phyloP scores from a whole-genome alignment of 768 basidiomycete species.

The Russula olivacea region DNA sequence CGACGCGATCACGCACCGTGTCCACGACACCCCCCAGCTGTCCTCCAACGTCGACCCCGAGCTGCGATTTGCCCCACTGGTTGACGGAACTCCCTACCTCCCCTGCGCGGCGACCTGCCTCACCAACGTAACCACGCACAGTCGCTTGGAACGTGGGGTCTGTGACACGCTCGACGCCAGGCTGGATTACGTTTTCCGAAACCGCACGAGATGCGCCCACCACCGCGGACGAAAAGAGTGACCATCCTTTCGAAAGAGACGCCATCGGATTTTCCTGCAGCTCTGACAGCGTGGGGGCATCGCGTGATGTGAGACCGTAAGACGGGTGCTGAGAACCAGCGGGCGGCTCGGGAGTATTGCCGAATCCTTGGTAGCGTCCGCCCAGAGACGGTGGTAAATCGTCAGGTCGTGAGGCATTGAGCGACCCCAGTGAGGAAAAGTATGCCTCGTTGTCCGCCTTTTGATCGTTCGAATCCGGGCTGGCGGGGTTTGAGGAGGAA shows the following conservation, averaged over 20 bases:
- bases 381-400: slow-evolving; percentile 91
- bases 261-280: slow-evolving; percentile 81
- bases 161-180: slow-evolving; percentile 71
- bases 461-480: slow-evolving; percentile 46
- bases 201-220: slow-evolving; percentile 73
- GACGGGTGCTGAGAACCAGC: slow-evolving; percentile 54
- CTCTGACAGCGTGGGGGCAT: slow-evolving; percentile 72
- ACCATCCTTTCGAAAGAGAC: slow-evolving; percentile 93
- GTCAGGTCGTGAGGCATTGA: slow-evolving; percentile 71
- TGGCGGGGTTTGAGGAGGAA: slow-evolving; percentile 36
- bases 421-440: slow-evolving; percentile 75
- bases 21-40: slow-evolving; percentile 66
- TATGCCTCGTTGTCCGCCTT: slow-evolving; percentile 82
- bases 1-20: slow-evolving; percentile 52
- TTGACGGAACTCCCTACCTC: slow-evolving; percentile 60
- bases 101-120: slow-evolving; percentile 60
- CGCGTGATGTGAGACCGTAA: slow-evolving; percentile 66
- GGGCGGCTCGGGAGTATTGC: slow-evolving; percentile 68
- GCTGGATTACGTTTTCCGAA: slow-evolving; percentile 84
- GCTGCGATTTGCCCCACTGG: slow-evolving; percentile 67
- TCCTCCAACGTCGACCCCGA: slow-evolving; percentile 82
- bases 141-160: slow-evolving; percentile 77
- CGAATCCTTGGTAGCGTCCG: slow-evolving; percentile 90
- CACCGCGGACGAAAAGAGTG: slow-evolving; percentile 84
- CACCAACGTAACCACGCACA: slow-evolving; percentile 64